Evolutionary conservation across 2,329 filamentous ascomycete species (phyloP), one percentile per base, ranked within the genome.

Genomic region (Cladosporium phlei): DNA sequence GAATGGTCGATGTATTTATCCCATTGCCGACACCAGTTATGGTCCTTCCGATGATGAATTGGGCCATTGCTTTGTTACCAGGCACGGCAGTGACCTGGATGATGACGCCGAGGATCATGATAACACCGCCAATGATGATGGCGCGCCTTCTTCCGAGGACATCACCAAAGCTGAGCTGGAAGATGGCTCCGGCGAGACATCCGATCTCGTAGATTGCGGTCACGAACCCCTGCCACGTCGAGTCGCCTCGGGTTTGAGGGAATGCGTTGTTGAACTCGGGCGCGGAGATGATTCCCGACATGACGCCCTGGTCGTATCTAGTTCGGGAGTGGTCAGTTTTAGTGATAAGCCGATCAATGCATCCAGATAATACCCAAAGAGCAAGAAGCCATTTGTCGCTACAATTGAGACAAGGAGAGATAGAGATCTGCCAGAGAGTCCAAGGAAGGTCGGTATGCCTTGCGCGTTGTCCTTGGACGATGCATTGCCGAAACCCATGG

Each of bases 251-350:
- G 70, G 67, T 46, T 66, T 49, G 4, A 66, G 69, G 39, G 71
- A 71, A 32, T 63, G 56, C 10, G 52, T 56, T 3, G 68, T 79
- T 68, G 56, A 86, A 87, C 7, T 74, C 73, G 14, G 75, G 68
- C 57, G 90, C 76, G 2, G 85, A 87, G 45, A 91, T 70, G 53
- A 91, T 80, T 20, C 62, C 59, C 30, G 57, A 60, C 34, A 65
- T 56, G 20, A 63, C 58, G 29, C 60, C 69, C 65, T 49, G 47
- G 6, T 49, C 47, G 21, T 49, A 48, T n/a, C n/a, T n/a, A n/a
- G n/a, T n/a, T n/a, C n/a, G n/a, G n/a, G n/a, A n/a, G n/a, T n/a
- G n/a, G n/a, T n/a, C n/a, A n/a, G n/a, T n/a, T n/a, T n/a, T n/a
- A n/a, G n/a, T n/a, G n/a, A n/a, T n/a, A n/a, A n/a, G n/a, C n/a